These are phyloP conservation scores for Aspergillus caelatus DNA, from an alignment of 2,329 filamentous ascomycete species.

Conservation along the genomic window DNA sequence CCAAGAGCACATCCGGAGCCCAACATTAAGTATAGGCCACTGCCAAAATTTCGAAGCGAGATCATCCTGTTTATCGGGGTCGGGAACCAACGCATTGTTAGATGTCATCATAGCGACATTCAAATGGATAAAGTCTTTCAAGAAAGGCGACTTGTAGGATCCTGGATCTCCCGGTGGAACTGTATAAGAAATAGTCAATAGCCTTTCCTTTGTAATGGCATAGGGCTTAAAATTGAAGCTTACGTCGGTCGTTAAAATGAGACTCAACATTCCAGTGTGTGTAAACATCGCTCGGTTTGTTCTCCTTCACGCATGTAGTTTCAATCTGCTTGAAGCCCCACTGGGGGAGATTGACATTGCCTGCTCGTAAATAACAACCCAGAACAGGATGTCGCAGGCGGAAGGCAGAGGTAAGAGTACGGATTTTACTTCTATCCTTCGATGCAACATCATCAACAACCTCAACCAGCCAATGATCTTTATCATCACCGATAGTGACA, in stretches of 20 bases:
- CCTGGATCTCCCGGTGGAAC: slow-evolving; percentile 87
- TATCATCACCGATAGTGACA: slow-evolving; percentile 90
- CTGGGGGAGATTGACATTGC: slow-evolving; percentile 93
- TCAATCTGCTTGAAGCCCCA: slow-evolving; percentile 99
- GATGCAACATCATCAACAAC: slow-evolving; percentile 88
- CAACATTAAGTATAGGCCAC: slow-evolving; percentile 94
- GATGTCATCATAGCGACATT: slow-evolving; percentile 99
- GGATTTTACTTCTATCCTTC: slow-evolving; percentile 78
- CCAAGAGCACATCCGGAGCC: slow-evolving; percentile 98
- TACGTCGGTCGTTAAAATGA: slow-evolving; percentile 90
- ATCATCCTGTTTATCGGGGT: slow-evolving; percentile 98
- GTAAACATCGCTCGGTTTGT: slow-evolving; percentile 89
- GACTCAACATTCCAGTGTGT: slow-evolving; percentile 99
- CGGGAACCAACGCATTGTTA: slow-evolving; percentile 96
- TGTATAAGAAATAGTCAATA: slow-evolving; percentile 39
- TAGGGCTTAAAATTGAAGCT: slow-evolving; percentile 43
- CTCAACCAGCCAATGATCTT: slow-evolving; percentile 96
- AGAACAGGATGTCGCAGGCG: slow-evolving; percentile 79
- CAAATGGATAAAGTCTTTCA: slow-evolving; percentile 95
- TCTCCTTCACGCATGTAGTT: slow-evolving; percentile 89
- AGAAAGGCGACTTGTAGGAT: slow-evolving; percentile 93
- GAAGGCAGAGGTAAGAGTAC: slow-evolving; percentile 92
- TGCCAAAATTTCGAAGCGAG: slow-evolving; percentile 97
- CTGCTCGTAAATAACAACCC: slow-evolving; percentile 91
- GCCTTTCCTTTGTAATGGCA: not conserved